Evolutionary conservation across 2,329 filamentous ascomycete genomes (phyloP), one percentile per base, ranked within the genome.

Genomic region (Triangularia setosa): DNA sequence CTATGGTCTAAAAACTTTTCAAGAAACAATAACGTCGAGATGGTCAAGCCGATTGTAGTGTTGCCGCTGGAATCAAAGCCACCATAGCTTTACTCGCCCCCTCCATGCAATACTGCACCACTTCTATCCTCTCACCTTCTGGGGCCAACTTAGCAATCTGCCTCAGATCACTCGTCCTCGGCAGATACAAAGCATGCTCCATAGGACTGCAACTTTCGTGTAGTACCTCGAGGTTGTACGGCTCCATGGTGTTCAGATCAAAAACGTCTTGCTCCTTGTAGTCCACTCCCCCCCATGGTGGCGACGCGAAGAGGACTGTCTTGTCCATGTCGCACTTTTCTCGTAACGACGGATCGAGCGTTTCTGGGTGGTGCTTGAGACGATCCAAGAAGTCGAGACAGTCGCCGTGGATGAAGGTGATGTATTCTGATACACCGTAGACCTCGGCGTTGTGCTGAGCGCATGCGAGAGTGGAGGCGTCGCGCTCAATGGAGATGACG

Each of bases 361-460:
- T 67, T 53, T 44, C 58, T 7, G 14, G 5, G 18, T 53, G 53
- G 14, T 74, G 58, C 21, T 72, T 68, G 4, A 65, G 57, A 6
- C 65, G 64, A n/a, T 81, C 76, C 24, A 96, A 77, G 57, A 88
- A 87, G 35, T 91, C 84, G 73, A 99, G 96, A 74, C 90, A 95
- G 77, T 98, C 93, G 3, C 90, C 93, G 62, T 90, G 82, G 40
- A 97, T 84, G 90, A 93, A 99, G 62, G 87, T 90, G 71, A 99
- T 94, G 72, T 74, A 87, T 58, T 89, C 84, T 2, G 81, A 79
- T 0, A 97, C 90, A 3, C 90, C 93, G 74, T 97, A 96, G 55
- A 98, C 80, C 62, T 87, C 82, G 7, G 95, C 93, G 75, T 99
- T 99, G 75, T 96, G 88, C 79, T 96, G 93, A 25, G 93, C 95